Evolutionary conservation across 208 protist species (phyloP), one percentile per base, ranked within the genome.

Genomic region (Leishmania arabica): DNA sequence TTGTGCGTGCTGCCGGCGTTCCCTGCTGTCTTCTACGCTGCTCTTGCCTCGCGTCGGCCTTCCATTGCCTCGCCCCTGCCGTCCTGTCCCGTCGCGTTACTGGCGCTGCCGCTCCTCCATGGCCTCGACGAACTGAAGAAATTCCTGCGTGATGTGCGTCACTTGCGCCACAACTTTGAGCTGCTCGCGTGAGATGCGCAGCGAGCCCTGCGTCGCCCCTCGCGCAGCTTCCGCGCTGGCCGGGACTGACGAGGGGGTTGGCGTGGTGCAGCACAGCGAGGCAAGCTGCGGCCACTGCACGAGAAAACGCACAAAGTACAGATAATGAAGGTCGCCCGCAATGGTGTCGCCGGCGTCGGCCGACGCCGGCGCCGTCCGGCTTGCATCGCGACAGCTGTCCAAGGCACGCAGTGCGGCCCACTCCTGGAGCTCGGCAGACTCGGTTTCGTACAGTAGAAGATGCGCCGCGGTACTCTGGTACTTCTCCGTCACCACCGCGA

Each of bases 271-370:
- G 34, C 86, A 90, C 56, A 98, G 79, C 34, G 89, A 85, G 40
- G 91, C 86, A 9, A 98, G 78, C 83, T 98, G 95, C 51, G 95
- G 95, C 68, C 95, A 90, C 53, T 98, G 95, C 45, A 92, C 87
- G 53, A 96, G 90, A 51, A 98, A 90, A 13, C 95, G 93, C 11
- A 96, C 89, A 21, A 98, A 85, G 77, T 96, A 96, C 19, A 84
- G 84, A 69, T 92, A 90, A 78, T 98, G 95, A 3, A 88, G 51
- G 53, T 81, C 53, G 13, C 78, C 76, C 24, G 74, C 65, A 3
- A 81, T 11, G 66, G 58, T 21, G 42, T 31, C n/a, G 37, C 53
- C 6, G 37, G 37, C 34, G 37, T 31, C 34, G 40, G 34, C 49
- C n/a, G 64, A 19, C 54, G 56, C 53, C 72, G 49, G 17, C 75